Conservation (phyloP, 1,284 basidiomycete genomes). For the Phellopilus nigrolimitatus region DNA sequence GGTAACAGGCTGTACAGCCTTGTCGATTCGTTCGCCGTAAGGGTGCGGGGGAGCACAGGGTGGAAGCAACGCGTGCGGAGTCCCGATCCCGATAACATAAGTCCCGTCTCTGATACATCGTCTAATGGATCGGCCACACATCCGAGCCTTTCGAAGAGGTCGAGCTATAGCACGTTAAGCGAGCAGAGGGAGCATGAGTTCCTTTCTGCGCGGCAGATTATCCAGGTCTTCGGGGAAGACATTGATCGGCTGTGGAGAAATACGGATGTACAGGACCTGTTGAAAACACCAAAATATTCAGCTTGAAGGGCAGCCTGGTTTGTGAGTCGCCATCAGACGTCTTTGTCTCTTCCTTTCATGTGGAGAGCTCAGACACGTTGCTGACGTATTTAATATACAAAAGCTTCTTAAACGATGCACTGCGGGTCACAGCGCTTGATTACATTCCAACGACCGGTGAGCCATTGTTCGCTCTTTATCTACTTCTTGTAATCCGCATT, state of each 20-base stretch:
- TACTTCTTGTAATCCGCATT: constrained; percentile 9
- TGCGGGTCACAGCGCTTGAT: constrained; percentile 43
- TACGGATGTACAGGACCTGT: constrained; percentile 34
- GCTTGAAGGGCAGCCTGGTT: constrained; percentile 53
- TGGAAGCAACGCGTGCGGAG: constrained; percentile 18
- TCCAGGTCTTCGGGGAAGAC: constrained; percentile 51
- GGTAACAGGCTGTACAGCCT: constrained; percentile 2
- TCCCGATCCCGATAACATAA: neutral
- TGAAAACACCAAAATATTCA: constrained; percentile 40
- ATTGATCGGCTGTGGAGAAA: constrained; percentile 50
- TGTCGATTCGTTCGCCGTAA: constrained; percentile 18
- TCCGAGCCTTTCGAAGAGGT: neutral
- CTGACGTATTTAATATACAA: neutral
- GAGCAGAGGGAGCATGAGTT: constrained; percentile 25
- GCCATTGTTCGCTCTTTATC: constrained; percentile 17
- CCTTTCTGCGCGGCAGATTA: constrained; percentile 42
- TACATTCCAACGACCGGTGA: constrained; percentile 50
- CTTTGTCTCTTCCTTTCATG: constrained; percentile 4
- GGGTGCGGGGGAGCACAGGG: constrained; percentile 17
- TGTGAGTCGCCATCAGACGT: constrained; percentile 37
- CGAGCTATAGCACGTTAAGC: constrained; percentile 6
- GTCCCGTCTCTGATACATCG: too few species aligned
- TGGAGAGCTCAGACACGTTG: neutral
- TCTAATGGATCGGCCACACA: neutral
- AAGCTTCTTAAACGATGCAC: constrained; percentile 55